Base-by-base conservation (phyloP, 2,329 filamentous ascomycete genomes). In the Akanthomyces muscarius region DNA sequence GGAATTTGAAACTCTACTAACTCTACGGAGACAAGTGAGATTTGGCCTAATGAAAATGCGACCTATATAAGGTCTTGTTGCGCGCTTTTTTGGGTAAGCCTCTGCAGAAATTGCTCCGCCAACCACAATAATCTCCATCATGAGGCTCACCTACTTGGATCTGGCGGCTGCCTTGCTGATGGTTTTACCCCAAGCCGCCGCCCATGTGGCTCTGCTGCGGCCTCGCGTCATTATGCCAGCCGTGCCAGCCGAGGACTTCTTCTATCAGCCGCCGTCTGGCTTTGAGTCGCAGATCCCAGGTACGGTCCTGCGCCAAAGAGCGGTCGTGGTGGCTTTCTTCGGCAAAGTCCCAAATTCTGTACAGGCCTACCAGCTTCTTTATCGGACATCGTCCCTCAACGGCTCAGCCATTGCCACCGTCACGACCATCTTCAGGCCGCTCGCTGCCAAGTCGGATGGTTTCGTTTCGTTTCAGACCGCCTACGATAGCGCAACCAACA, bases 401-500 rank as follows among this genome's bases (percentile, higher is more conserved):
- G 60, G 60, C 23, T 55, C 60, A 1, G 13, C 60, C 8, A 55
- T 55, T 23, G 41, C 50, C 41, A 47, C 50, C 5, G 51, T 42
- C 10, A 55, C 51, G 6, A 62, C 50, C 21, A 21, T 62, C n/a
- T 62, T 62, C 25, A 48, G 33, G 51, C 60, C 60, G 7, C 10
- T 10, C 8, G 18, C 36, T 1, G 38, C 50, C 23, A 45, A 54
- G 23, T 16, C 3, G 6, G 60, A 62, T 16, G 21, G 51, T 7
- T 54, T 62, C 14, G 41, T 62, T 2, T 33, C 60, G 2, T 62
- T 48, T 25, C n/a, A 47, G 4, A 62, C 57, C 21, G 53, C 57
- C 44, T 53, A 62, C 18, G 48, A 60, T 53, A 54, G 38, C 45
- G 41, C 51, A 33, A 54, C 59, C 42, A 56, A 33, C 41, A 50